Base-by-base conservation (phyloP, 2,329 filamentous ascomycete species). In the Sphaceloma murrayae region DNA sequence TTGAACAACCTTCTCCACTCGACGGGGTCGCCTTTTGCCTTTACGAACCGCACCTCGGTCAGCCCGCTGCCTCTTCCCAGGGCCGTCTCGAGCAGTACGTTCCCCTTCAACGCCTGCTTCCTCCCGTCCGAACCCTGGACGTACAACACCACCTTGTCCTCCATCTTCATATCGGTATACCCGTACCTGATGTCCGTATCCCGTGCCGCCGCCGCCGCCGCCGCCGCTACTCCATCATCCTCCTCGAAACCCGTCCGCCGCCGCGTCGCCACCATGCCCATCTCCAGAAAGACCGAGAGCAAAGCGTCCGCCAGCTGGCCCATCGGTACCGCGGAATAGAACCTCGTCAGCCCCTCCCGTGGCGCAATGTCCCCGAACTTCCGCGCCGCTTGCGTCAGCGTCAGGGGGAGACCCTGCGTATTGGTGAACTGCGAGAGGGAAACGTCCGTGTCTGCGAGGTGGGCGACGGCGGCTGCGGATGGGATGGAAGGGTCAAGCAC, bases 1-100 rank as follows among this genome's bases (percentile, higher is more conserved):
- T 98, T 98, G 71, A 98, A 98, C 60, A 98, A 86, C 24, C 91
- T 72, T 49, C 91, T 77, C 91, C 93, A 98, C 67, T 96, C 89
- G 39, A 98, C 66, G 4, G 91, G 91, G 67, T 98, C 91, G 4
- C 91, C 91, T 67, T 94, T 95, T 44, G 85, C 74, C 67, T 98
- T 98, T 52, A 93, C 76, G 59, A 98, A 96, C 42, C 86, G 75
- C 19, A 95, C 84, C 61, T 95, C 88, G 17, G 88, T 72, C 22
- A 89, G 48, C 3, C 52, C 66, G 1, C 67, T 74, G 51, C 81
- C 71, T 62, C 68, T 75, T 6, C 42, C 31, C 30, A 29, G 6
- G 4, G 30, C 10, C 5, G 4, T 16, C 57, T 89, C 82, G 5
- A 91, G 68, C 9, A 85, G 67, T 34, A 93, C 78, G 56, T 83